A percentile compares a stretch with the other conserved stretches of the same genome.
Evolutionary conservation across 495 filamentous ascomycete genomes (phyloP).

Genomic region (Parathielavia hyrcaniae): DNA sequence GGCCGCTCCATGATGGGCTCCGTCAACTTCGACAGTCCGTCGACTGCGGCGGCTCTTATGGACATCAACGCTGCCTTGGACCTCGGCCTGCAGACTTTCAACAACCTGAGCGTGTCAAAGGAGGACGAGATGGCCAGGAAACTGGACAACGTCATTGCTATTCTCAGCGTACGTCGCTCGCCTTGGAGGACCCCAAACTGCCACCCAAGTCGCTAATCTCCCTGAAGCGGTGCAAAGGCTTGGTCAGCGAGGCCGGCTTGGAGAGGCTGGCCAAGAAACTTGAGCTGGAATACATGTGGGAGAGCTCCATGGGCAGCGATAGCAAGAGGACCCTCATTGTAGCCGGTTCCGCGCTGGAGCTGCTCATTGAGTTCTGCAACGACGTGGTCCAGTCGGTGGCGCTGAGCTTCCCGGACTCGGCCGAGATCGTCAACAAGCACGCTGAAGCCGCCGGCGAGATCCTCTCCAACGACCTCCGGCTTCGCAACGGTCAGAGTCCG

Average conservation of each 20-base stretch:
- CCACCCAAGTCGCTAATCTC: conserved; percentile 10
- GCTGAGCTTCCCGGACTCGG: conserved; percentile 42
- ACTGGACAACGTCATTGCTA: conserved; percentile 48
- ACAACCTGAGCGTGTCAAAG: conserved; percentile 36
- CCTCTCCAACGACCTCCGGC: conserved; percentile 48
- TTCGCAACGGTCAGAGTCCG: conserved; percentile 41
- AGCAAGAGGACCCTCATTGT: conserved; percentile 57
- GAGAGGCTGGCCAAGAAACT: conserved; percentile 66
- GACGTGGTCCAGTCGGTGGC: conserved; percentile 46
- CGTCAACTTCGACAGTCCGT: conserved; percentile 51
- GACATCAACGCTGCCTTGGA: conserved; percentile 32
- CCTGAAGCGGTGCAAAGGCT: conserved; percentile 37
- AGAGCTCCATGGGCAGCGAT: conserved; percentile 44
- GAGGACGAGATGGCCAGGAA: conserved; percentile 55
- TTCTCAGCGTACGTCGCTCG: conserved; percentile 28
- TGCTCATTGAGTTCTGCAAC: conserved; percentile 49
- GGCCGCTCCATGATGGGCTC: conserved; percentile 34
- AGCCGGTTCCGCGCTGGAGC: conserved; percentile 56
- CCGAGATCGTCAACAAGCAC: conserved; percentile 45
- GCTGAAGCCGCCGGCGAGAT: conserved; percentile 47
- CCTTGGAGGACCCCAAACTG: not conserved
- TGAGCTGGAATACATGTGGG: conserved; percentile 67
- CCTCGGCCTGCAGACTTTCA: conserved; percentile 39
- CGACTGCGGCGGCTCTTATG: conserved; percentile 42
- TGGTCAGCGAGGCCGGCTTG: conserved; percentile 75